Conservation (phyloP, 352 stramenopile genomes). For the Phytopythium boreale region DNA sequence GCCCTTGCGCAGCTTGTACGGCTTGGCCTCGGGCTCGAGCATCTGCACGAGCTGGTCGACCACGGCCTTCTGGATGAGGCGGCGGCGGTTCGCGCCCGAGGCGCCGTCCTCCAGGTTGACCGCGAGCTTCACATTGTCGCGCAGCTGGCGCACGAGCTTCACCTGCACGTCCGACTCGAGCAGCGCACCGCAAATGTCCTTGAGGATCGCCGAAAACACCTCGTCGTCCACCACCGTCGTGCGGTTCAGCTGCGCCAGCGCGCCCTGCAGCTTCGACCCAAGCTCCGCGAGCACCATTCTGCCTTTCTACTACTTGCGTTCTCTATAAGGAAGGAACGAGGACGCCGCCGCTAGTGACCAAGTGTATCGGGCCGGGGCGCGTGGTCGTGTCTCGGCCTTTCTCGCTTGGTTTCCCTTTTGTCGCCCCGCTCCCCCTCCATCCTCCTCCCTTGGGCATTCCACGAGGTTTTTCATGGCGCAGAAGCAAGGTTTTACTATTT, state of each 20-base stretch:
- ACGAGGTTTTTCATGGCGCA: not conserved
- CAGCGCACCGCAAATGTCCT: constrained; percentile 90
- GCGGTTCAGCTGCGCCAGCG: constrained; percentile 86
- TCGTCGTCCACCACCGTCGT: constrained; percentile 89
- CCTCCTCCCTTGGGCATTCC: not conserved
- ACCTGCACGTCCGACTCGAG: constrained; percentile 90
- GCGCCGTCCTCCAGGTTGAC: constrained; percentile 80
- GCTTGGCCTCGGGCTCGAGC: constrained; percentile 81
- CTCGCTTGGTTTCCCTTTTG: not conserved
- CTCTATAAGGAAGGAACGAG: not conserved
- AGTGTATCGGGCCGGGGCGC: too few species aligned
- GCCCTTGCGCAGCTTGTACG: constrained; percentile 90
- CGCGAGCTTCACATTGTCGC: constrained; percentile 88
- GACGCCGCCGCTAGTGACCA: too few species aligned
- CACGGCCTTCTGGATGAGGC: constrained; percentile 90
- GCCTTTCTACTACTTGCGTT: not conserved
- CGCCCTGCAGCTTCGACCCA: constrained; percentile 82
- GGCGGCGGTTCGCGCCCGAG: constrained; percentile 80
- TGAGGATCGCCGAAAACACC: constrained; percentile 85
- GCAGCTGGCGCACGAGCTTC: constrained; percentile 85
- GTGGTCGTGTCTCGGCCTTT: not conserved
- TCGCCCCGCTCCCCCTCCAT: too few species aligned
- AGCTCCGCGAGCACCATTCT: constrained; percentile 90
- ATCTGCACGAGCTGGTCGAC: constrained; percentile 89
- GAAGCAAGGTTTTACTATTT: not conserved